A percentile compares a stretch with the other conserved stretches of the same genome.
Conservation (phyloP, 805 yeast genomes). For the Saturnispora ahearnii region DNA sequence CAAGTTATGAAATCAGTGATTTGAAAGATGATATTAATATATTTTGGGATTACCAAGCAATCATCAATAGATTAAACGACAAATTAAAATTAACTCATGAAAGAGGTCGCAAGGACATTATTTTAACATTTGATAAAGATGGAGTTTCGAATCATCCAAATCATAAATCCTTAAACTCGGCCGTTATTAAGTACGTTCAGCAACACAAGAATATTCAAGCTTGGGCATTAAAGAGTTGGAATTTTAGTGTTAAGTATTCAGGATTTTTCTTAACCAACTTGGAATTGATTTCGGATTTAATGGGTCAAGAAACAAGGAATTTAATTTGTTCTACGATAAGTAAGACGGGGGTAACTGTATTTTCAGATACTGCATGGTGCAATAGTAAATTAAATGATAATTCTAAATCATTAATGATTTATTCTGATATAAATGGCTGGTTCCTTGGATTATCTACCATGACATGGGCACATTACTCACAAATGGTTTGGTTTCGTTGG, state of each 20-base stretch:
- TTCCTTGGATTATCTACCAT: slow-evolving; percentile 53
- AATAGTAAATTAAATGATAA: background rate
- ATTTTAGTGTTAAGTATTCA: slow-evolving; percentile 37
- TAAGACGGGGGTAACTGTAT: background rate
- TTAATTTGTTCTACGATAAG: background rate
- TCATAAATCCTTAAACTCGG: slow-evolving; percentile 58
- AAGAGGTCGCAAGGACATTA: slow-evolving; percentile 13
- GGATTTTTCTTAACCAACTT: slow-evolving; percentile 35
- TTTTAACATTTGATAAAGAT: slow-evolving; percentile 69
- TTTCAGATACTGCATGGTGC: background rate
- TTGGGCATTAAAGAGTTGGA: slow-evolving; percentile 27
- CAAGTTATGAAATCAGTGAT: slow-evolving; percentile 38
- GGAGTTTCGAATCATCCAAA: slow-evolving; percentile 90
- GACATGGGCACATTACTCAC: slow-evolving; percentile 76
- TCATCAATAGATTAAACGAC: slow-evolving; percentile 31
- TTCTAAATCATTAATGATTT: slow-evolving; percentile 28
- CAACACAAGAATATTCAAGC: slow-evolving; percentile 11
- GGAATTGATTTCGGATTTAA: slow-evolving; percentile 12
- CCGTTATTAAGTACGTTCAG: slow-evolving; percentile 32
- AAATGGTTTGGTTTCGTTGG: slow-evolving; percentile 92
- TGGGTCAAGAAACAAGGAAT: background rate
- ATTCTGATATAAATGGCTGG: slow-evolving; percentile 32
- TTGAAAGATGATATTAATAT: slow-evolving; percentile 61
- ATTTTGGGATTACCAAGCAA: slow-evolving; percentile 47
- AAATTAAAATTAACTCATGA: slow-evolving; percentile 4